Evolutionary conservation across 352 stramenopile genomes (phyloP), one percentile per base, ranked within the genome.

Genomic region (Halophytophthora batemanensis): DNA sequence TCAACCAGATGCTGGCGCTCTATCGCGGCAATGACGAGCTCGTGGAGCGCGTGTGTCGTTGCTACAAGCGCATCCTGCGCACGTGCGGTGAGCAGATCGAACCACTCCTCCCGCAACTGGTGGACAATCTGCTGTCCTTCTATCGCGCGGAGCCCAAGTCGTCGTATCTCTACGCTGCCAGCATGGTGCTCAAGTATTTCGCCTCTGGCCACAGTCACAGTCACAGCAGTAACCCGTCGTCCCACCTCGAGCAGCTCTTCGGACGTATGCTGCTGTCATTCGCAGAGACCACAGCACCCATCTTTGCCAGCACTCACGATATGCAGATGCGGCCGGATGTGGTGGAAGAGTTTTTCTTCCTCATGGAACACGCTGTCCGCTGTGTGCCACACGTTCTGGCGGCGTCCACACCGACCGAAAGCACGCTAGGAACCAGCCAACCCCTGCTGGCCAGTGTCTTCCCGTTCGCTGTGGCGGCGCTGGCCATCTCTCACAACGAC

Each of bases 271-370:
- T 93, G 2, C 69, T 75, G 38, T 66, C 59, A 6, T 80, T 96
- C 40, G 73, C 80, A 6, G 67, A 85, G 35, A 79, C 78, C 19
- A 88, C 96, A 17, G 89, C 89, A 41, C 74, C 84, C 18, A 87
- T 98, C 64, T 90, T 98, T 44, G 71, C 75, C 29, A 66, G 47
- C 21, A 43, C 65, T 0, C 53, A 65, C 7, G 78, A 64, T 50
- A 92, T 74, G 69, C 88, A 71, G 51, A 64, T 63, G 52, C 79
- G 96, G 56, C 95, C 93, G 11, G 93, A 98, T 62, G 83, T 98
- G 28, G 83, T 98, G 8, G 95, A 98, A 64, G 95, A 98, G 66
- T 96, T 98, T 39, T 98, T 98, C 60, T 98, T 90, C 66, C 66
- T 98, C 28, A 92, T 97, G 68, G 87, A 96, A 41, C 81, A 91